Evolutionary conservation across 2,329 filamentous ascomycete species (phyloP).

Genomic region (Sporothrix schenckii): DNA sequence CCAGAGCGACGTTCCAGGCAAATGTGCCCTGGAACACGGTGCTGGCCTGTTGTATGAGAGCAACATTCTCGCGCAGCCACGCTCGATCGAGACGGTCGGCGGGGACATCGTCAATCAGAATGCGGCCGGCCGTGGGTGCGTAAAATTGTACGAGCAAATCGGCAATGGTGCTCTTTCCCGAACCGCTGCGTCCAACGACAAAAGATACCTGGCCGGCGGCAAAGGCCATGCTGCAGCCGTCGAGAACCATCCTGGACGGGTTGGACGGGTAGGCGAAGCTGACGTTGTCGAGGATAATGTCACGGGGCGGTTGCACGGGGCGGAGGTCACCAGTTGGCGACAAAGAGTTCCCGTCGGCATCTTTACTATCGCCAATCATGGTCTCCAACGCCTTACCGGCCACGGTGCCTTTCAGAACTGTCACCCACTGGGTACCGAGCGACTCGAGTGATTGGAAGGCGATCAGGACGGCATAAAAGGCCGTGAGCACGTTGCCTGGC

Average conservation of each 20-base stretch:
- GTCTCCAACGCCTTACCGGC: conserved; percentile 64
- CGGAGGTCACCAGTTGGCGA: conserved; percentile 10
- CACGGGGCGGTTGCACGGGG: conserved; percentile 58
- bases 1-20: conserved; percentile 76
- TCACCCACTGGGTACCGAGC: conserved; percentile 74
- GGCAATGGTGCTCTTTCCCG: conserved; percentile 86
- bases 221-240: conserved; percentile 68
- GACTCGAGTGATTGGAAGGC: conserved; percentile 75
- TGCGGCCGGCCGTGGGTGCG: conserved; percentile 62
- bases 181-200: conserved; percentile 83
- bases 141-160: conserved; percentile 82
- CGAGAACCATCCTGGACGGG: conserved; percentile 61
- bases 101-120: conserved; percentile 68
- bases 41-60: conserved; percentile 79
- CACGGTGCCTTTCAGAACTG: conserved; percentile 76
- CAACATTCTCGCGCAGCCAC: conserved; percentile 79
- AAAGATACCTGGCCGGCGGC: conserved; percentile 74
- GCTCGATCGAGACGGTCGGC: conserved; percentile 63
- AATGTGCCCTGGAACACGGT: conserved; percentile 81
- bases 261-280: conserved; percentile 80
- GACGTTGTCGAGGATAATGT: conserved; percentile 71
- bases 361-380: conserved; percentile 21
- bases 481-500: conserved; percentile 73
- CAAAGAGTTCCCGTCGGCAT: background rate
- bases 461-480: conserved; percentile 80